Evolutionary conservation across 1,284 basidiomycete genomes (phyloP).

Genomic region (Ustilago cynodontis): DNA sequence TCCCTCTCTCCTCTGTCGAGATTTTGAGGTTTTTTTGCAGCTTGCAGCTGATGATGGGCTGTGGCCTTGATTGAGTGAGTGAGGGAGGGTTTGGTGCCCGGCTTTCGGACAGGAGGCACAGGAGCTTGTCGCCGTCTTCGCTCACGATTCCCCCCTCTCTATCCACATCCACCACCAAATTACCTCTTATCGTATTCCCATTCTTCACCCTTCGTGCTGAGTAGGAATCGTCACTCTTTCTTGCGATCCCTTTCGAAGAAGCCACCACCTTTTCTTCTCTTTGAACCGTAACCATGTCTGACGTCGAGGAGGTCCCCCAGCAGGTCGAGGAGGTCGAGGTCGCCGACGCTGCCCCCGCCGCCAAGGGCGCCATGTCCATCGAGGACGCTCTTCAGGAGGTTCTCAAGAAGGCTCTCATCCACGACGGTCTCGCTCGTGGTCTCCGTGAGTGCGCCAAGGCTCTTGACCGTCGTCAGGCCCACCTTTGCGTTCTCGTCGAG

Average conservation of each 20-base stretch:
- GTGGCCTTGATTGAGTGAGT: too few relatives aligned
- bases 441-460: slow-evolving; percentile 98
- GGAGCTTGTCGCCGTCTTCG: not conserved
- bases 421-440: slow-evolving; percentile 97
- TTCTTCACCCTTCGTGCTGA: slow-evolving; percentile 56
- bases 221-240: slow-evolving; percentile 47
- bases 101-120: not conserved
- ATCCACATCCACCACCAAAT: slow-evolving; percentile 3
- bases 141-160: slow-evolving; percentile 20
- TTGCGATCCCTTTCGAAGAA: slow-evolving; percentile 68
- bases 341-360: slow-evolving; percentile 76
- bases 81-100: too few relatives aligned
- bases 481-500: slow-evolving; percentile 98
- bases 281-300: slow-evolving; percentile 63
- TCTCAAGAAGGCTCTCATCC: slow-evolving; percentile 93
- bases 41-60: too few relatives aligned
- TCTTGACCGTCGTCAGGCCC: slow-evolving; percentile 97
- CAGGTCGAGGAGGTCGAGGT: slow-evolving; percentile 76
- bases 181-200: slow-evolving; percentile 36
- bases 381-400: slow-evolving; percentile 97
- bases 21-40: too few relatives aligned
- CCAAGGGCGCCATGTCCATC: slow-evolving; percentile 90
- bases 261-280: slow-evolving; percentile 40
- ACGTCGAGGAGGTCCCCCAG: slow-evolving; percentile 68
- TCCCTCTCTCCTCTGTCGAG: too few relatives aligned